Base-by-base conservation (phyloP, 2,329 filamentous ascomycete species). In the Botryosphaeria dothidea region DNA sequence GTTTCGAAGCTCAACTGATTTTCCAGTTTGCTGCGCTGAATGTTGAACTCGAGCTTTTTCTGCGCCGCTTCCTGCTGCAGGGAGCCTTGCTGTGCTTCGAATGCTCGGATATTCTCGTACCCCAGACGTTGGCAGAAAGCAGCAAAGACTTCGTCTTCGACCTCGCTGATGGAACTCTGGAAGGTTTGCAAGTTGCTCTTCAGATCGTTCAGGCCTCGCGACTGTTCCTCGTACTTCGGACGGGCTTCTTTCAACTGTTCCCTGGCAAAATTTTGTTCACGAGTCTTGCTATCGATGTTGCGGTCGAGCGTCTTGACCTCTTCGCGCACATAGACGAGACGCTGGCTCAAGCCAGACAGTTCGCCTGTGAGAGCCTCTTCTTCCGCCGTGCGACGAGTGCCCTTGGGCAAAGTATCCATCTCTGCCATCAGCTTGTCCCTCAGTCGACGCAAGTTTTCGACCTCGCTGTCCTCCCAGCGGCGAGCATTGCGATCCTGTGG, bases 21-120 rank as follows among this genome's bases (percentile, higher is more conserved):
- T 69, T 88, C 81, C 52, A 90, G 82, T 61, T 81, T 84, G 66
- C 84, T 87, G 69, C 84, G 85, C 75, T 99, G 95, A 3, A 90
- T 88, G 64, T 90, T 91, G 71, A 97, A 98, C 69, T 93, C 89
- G 62, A 91, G 88, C 68, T 92, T 92, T 81, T 93, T 93, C 77
- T 95, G 89, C 0, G 90, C 89, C 49, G 92, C 91, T 75, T 98
- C 92, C 75, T 97, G 92, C 77, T 98, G 93, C 56, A 96, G 82
- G 46, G 91, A 93, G 56, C 95, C 94, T 78, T 98, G 95, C 70
- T 96, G 93, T 27, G 90, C 90, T 75, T 98, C 93, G 72, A 98
- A 99, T 65, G 92, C 91, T 66, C 94, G 91, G 68, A 99, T 96
- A 72, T 96, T 90, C 65, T 87, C 84, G 75, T 97, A 98, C 0